Evolutionary conservation across 139 green algal genomes (phyloP).

Genomic region (Nannochloris sp.): DNA sequence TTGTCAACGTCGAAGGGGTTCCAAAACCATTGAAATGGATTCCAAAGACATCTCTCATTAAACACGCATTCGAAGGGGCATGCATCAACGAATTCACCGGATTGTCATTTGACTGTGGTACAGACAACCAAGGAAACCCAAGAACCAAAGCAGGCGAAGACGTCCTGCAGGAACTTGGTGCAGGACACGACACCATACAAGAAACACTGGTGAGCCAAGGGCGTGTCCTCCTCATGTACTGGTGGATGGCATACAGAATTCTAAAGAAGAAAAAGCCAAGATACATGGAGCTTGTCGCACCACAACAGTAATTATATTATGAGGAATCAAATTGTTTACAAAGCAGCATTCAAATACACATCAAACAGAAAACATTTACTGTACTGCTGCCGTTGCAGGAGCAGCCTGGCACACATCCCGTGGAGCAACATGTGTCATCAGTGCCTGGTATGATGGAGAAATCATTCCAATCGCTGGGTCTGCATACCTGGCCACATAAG

Average conservation of each 20-base stretch:
- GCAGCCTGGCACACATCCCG: background rate
- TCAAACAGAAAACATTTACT: background rate
- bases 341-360: background rate
- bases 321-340: background rate
- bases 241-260: constrained; percentile 57
- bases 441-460: constrained; percentile 6
- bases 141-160: constrained; percentile 30
- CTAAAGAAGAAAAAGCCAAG: constrained; percentile 40
- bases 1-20: constrained; percentile 67
- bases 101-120: constrained; percentile 45
- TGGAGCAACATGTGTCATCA: constrained; percentile 6
- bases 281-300: constrained; percentile 25
- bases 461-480: constrained; percentile 7
- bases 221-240: constrained; percentile 57
- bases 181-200: constrained; percentile 33
- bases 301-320: background rate
- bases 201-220: constrained; percentile 26
- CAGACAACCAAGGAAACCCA: constrained; percentile 20
- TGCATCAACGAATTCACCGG: constrained; percentile 87
- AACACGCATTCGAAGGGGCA: constrained; percentile 42
- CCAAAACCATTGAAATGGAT: constrained; percentile 63
- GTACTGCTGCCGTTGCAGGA: background rate
- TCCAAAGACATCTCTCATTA: constrained; percentile 67
- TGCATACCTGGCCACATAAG: background rate
- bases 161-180: constrained; percentile 59